phyloP scores from a whole-genome alignment of 495 filamentous ascomycete species.

The Neurospora discreta region DNA sequence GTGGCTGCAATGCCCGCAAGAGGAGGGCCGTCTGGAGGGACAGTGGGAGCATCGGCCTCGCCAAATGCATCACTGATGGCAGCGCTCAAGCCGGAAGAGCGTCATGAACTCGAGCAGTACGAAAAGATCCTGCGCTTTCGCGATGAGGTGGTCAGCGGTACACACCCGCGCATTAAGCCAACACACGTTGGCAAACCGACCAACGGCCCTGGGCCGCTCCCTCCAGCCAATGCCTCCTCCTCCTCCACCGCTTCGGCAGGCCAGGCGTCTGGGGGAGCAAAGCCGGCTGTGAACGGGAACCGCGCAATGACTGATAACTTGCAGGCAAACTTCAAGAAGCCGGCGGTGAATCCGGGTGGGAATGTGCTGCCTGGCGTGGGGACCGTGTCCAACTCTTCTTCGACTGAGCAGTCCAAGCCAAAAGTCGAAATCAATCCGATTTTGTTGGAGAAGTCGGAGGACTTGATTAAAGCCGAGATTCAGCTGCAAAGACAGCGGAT shows the following conservation, averaged over 20 bases:
- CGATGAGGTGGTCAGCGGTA: slow-evolving; percentile 21
- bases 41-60: background rate
- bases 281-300: slow-evolving; percentile 17
- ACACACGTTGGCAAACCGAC: slow-evolving; percentile 40
- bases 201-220: slow-evolving; percentile 9
- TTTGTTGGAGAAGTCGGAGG: slow-evolving; percentile 73
- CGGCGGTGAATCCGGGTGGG: slow-evolving; percentile 12
- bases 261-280: slow-evolving; percentile 8
- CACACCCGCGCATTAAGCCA: slow-evolving; percentile 30
- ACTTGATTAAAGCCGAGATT: slow-evolving; percentile 70
- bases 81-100: slow-evolving; percentile 15
- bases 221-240: slow-evolving; percentile 11
- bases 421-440: slow-evolving; percentile 61
- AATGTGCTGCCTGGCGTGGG: slow-evolving; percentile 20
- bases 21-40: background rate
- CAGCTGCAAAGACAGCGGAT: slow-evolving; percentile 68
- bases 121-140: slow-evolving; percentile 27
- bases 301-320: slow-evolving; percentile 23
- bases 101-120: slow-evolving; percentile 19
- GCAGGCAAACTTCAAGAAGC: slow-evolving; percentile 25
- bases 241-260: slow-evolving; percentile 16
- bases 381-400: slow-evolving; percentile 8
- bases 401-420: slow-evolving; percentile 16
- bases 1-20: slow-evolving; percentile 5
- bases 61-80: slow-evolving; percentile 3